These are phyloP conservation scores for Angophora floribunda DNA, from an alignment of 345 rosid species.

Conservation along the genomic window DNA sequence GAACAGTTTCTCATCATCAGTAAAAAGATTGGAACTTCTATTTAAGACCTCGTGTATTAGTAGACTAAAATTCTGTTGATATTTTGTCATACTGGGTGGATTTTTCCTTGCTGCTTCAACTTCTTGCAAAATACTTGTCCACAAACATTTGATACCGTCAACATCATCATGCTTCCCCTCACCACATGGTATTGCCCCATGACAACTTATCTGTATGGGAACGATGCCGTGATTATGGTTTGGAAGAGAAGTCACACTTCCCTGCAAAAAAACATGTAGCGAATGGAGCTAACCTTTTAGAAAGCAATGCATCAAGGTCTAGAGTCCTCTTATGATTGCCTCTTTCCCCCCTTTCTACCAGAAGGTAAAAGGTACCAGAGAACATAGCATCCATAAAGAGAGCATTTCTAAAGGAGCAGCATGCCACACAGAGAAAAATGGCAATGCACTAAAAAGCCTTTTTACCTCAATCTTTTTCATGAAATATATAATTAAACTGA, in stretches of 20 bases:
- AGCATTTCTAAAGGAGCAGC: not conserved
- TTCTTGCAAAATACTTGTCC: conserved; percentile 51
- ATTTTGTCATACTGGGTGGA: conserved; percentile 38
- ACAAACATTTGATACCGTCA: conserved; percentile 29
- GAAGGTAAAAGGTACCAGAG: not conserved
- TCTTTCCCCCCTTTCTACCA: not conserved
- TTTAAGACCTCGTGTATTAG: conserved; percentile 58
- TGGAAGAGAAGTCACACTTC: conserved; percentile 48
- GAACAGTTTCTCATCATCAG: conserved; percentile 49
- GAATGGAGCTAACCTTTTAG: not conserved
- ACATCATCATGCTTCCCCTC: conserved; percentile 13
- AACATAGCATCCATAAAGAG: not conserved
- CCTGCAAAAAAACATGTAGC: conserved; percentile 34
- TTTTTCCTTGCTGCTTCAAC: conserved; percentile 32
- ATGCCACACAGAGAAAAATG: not conserved
- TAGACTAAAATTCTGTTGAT: conserved; percentile 65
- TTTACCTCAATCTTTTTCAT: not conserved
- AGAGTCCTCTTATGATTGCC: not conserved
- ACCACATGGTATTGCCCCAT: conserved; percentile 12
- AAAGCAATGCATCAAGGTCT: not conserved
- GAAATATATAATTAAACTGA: not conserved
- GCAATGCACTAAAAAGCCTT: not conserved
- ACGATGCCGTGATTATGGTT: conserved; percentile 42
- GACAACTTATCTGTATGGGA: conserved; percentile 47
- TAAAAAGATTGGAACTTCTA: conserved; percentile 52